Evolutionary conservation across 768 basidiomycete species (phyloP).

Genomic region (Russula olivacea): DNA sequence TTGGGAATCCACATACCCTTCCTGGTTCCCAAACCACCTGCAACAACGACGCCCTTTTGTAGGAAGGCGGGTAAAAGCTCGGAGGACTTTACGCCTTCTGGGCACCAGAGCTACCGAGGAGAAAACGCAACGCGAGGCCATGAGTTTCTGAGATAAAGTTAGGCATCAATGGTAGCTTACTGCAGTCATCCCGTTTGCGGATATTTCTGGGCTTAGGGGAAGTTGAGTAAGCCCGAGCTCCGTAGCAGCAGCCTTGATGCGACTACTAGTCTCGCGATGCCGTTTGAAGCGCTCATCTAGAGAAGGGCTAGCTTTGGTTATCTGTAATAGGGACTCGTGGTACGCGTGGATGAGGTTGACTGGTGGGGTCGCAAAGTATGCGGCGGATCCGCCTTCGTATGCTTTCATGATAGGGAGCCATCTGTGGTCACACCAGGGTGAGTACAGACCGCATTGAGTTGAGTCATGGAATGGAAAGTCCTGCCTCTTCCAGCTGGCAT

Average conservation of each 20-base stretch:
- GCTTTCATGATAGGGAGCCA: constrained; percentile 94
- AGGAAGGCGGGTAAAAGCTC: constrained; percentile 74
- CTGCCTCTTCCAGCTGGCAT: constrained; percentile 84
- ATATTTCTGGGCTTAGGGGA: constrained; percentile 50
- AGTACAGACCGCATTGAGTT: not conserved
- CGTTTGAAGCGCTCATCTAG: constrained; percentile 72
- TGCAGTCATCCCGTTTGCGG: constrained; percentile 96
- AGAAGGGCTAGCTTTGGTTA: constrained; percentile 56
- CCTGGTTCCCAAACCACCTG: constrained; percentile 58
- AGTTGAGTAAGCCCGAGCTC: constrained; percentile 71
- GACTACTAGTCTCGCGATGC: constrained; percentile 63
- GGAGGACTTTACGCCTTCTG: constrained; percentile 67
- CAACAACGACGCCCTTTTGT: constrained; percentile 70
- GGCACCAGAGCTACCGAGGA: constrained; percentile 62
- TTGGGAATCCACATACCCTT: constrained; percentile 11
- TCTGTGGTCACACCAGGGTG: constrained; percentile 33
- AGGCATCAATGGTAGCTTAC: constrained; percentile 35
- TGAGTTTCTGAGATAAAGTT: not conserved
- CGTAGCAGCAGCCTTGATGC: constrained; percentile 60
- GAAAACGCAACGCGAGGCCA: not conserved
- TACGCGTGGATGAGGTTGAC: constrained; percentile 93
- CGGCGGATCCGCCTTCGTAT: constrained; percentile 74
- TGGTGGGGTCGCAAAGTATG: constrained; percentile 94
- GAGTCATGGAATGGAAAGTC: constrained; percentile 22
- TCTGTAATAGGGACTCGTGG: constrained; percentile 68